These are phyloP conservation scores for Rhodotorula kratochvilovae DNA, from an alignment of 768 basidiomycete species.

Conservation along the genomic window DNA sequence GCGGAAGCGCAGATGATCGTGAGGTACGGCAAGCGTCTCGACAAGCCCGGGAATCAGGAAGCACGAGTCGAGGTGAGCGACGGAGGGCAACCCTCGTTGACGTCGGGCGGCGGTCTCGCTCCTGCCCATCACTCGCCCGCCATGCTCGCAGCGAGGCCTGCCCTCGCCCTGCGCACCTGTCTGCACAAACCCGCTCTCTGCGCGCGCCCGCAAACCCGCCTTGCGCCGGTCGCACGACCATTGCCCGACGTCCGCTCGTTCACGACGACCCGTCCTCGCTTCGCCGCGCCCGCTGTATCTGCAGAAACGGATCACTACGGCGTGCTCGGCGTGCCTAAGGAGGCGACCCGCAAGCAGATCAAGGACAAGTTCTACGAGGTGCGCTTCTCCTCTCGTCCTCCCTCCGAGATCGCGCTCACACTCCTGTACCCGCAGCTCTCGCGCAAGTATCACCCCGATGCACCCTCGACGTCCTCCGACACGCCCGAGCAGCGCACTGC, in stretches of 20 bases:
- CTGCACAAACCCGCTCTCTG: not conserved
- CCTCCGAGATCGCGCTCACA: not conserved
- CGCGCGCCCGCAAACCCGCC: not conserved
- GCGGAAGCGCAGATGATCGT: no score
- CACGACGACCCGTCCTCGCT: not conserved
- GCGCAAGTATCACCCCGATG: slow-evolving; percentile 36
- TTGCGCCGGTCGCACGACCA: not conserved
- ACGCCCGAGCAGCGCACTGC: slow-evolving; percentile 27
- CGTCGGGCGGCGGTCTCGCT: no score
- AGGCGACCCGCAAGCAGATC: slow-evolving; percentile 27
- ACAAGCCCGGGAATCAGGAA: no score
- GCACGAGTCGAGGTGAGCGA: no score
- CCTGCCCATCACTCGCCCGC: no score
- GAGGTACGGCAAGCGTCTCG: no score
- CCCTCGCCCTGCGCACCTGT: not conserved
- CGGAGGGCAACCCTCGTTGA: no score
- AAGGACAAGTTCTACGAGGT: slow-evolving; percentile 38
- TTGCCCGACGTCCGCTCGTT: not conserved
- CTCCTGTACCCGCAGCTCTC: slow-evolving; percentile 20
- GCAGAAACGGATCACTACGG: slow-evolving; percentile 34
- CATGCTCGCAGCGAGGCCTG: no score
- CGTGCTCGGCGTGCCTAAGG: slow-evolving; percentile 4
- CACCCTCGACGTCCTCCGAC: slow-evolving; percentile 31
- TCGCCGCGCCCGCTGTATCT: slow-evolving; percentile 6
- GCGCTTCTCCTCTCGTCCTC: not conserved